phyloP scores from a whole-genome alignment of 768 basidiomycete genomes.

The Kwoniella europaea region DNA sequence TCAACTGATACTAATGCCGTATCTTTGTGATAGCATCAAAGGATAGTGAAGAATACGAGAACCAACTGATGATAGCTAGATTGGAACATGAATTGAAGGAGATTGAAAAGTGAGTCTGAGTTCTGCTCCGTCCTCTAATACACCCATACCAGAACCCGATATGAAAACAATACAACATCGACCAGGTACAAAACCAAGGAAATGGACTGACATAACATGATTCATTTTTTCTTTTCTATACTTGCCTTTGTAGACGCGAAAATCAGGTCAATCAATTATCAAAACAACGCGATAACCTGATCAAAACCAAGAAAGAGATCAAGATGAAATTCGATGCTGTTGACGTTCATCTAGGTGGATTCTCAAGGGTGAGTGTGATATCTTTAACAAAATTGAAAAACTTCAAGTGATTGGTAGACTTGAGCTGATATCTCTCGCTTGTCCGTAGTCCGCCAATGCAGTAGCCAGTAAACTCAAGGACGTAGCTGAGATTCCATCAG shows the following conservation, averaged over 20 bases:
- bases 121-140: background rate
- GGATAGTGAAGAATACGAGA: constrained; percentile 39
- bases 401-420: too few relatives aligned
- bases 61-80: constrained; percentile 41
- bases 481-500: constrained; percentile 27
- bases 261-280: constrained; percentile 36
- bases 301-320: constrained; percentile 49
- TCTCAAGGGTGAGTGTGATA: constrained; percentile 37
- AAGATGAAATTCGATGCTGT: constrained; percentile 47
- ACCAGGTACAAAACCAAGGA: too few relatives aligned
- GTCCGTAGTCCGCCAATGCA: constrained; percentile 31
- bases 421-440: background rate
- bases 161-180: too few relatives aligned
- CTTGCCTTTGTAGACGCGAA: constrained; percentile 35
- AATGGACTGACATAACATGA: background rate
- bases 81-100: constrained; percentile 44
- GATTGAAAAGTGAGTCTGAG: constrained; percentile 35
- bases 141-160: too few relatives aligned
- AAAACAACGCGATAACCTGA: constrained; percentile 42
- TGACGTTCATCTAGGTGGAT: constrained; percentile 41
- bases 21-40: constrained; percentile 19
- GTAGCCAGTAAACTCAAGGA: constrained; percentile 42
- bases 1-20: background rate
- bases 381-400: too few relatives aligned
- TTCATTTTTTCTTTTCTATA: background rate